Base-by-base conservation (phyloP, 2,329 filamentous ascomycete genomes). In the Seiridium unicorne region DNA sequence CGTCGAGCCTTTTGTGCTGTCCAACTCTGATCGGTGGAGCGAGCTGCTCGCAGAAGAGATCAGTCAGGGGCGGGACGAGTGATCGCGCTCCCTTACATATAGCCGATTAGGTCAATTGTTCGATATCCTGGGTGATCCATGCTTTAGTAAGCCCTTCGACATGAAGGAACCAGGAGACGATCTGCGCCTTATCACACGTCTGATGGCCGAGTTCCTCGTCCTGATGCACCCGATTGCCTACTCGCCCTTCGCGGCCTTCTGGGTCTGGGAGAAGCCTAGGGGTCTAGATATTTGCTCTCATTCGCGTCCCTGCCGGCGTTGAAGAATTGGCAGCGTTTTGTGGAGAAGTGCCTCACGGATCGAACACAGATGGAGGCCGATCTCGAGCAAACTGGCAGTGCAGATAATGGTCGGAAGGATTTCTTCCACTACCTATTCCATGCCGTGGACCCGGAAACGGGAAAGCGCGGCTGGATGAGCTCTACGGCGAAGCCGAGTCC, bases 351-450 rank as follows among this genome's bases (percentile, higher is more conserved):
- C 18, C 54, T 57, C 4, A 42, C 40, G 8, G 31, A 57, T 10
- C 44, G 54, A 5, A 57, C 44, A 10, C 32, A 48, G 54, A 44
- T 36, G 31, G 53, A 55, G 7, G 9, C 53, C 26, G 40, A 32
- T 38, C 18, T 55, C 11, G 44, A 47, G 9, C 36, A 57, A 8
- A 34, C 26, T 9, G 34, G 31, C 5, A 48, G 47, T n/a, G 9
- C 5, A 11, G 44, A 46, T 7, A 38, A 55, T 18, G 54, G 31
- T 5, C 54, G 54, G 3, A 47, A 57, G 10, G 54, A 57, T 34
- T 57, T 57, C 54, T 57, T 57, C 42, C 44, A 46, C 42, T 57
- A 57, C 54, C 26, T 57, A 7, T 57, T 57, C 54, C 40, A 57
- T 46, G 40, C 26, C 10, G 34, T 35, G 7, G 32, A 57, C 26